Conservation (phyloP, 1,284 basidiomycete species). For the Flammula alnicola region DNA sequence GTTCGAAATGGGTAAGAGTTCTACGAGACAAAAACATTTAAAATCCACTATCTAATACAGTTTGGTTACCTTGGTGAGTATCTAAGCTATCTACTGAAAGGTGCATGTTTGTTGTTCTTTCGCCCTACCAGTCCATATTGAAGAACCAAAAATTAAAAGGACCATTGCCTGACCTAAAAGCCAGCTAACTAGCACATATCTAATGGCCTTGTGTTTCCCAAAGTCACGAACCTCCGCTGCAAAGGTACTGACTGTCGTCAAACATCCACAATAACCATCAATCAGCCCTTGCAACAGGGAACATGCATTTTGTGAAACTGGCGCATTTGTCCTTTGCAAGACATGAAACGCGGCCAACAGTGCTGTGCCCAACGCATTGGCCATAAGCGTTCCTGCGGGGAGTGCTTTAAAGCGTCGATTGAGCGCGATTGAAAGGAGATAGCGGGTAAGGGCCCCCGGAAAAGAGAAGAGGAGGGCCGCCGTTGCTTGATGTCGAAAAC, state of each 20-base stretch:
- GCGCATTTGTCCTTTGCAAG: slow-evolving; percentile 58
- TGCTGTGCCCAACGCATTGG: slow-evolving; percentile 84
- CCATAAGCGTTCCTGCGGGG: slow-evolving; percentile 87
- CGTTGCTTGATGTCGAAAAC: slow-evolving; percentile 80
- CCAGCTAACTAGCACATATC: slow-evolving; percentile 77
- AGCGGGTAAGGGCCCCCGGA: slow-evolving; percentile 88
- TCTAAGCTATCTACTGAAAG: slow-evolving; percentile 34
- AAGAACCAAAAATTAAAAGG: slow-evolving; percentile 77
- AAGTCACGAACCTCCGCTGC: slow-evolving; percentile 79
- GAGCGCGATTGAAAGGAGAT: slow-evolving; percentile 73
- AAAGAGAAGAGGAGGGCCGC: slow-evolving; percentile 91
- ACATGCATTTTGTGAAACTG: slow-evolving; percentile 61
- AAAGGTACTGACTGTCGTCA: slow-evolving; percentile 96
- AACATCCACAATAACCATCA: slow-evolving; percentile 94
- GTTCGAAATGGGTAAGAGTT: too few relatives aligned
- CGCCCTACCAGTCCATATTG: slow-evolving; percentile 51
- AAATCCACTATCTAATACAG: too few relatives aligned
- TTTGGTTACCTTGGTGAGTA: too few relatives aligned
- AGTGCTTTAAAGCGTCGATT: slow-evolving; percentile 71
- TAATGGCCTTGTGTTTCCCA: slow-evolving; percentile 56
- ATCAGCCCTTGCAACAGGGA: slow-evolving; percentile 78
- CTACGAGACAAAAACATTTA: too few relatives aligned
- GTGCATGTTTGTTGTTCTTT: slow-evolving; percentile 40
- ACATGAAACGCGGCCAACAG: slow-evolving; percentile 76
- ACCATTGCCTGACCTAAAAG: slow-evolving; percentile 73